Conservation (phyloP, 176 grass and related monocot species). For the Zizania latifolia region DNA sequence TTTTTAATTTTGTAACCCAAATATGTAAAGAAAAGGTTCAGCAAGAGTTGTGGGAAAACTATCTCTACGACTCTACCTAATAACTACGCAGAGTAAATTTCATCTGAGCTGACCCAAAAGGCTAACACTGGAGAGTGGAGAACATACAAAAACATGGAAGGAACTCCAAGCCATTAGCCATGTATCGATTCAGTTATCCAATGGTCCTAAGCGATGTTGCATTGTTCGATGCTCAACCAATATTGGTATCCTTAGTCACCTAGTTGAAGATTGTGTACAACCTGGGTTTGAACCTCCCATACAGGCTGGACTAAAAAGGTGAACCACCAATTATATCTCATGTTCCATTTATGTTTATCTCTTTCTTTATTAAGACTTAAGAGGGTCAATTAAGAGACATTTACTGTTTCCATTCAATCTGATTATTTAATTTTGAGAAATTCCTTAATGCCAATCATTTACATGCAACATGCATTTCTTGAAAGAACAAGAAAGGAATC, state of each 20-base stretch:
- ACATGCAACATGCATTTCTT: too few species aligned
- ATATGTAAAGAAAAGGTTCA: slow-evolving; percentile 4
- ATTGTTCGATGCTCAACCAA: neutral
- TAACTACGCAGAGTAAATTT: neutral
- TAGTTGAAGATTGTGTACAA: slow-evolving; percentile 9
- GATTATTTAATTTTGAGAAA: neutral
- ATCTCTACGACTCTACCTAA: too few species aligned
- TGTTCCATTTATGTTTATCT: neutral
- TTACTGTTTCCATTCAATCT: neutral
- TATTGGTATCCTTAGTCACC: neutral
- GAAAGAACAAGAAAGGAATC: neutral
- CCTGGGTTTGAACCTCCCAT: neutral
- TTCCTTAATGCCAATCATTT: too few species aligned
- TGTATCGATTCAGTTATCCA: neutral
- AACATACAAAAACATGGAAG: neutral
- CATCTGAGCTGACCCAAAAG: too few species aligned
- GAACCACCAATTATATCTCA: neutral
- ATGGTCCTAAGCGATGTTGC: neutral
- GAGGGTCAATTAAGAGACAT: neutral
- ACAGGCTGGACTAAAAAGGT: neutral
- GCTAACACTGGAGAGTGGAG: too few species aligned
- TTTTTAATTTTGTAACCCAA: slow-evolving; percentile 2
- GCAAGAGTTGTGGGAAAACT: neutral
- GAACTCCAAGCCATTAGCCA: neutral
- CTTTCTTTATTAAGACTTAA: too few species aligned